Conservation (phyloP, 768 basidiomycete genomes). For the Trametes cingulata region DNA sequence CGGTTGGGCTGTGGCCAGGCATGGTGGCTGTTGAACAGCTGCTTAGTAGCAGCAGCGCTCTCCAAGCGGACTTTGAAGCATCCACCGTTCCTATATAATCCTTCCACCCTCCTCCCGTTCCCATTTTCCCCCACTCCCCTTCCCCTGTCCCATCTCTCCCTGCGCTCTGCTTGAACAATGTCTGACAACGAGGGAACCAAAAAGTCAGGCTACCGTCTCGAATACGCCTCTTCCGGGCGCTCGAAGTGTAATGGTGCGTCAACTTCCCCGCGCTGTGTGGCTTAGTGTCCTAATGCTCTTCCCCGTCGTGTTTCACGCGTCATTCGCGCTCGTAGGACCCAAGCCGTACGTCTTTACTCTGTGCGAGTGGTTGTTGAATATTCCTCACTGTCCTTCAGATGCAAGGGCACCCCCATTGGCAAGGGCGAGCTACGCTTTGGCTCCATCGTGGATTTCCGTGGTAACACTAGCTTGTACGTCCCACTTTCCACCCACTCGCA, state of each 20-base stretch:
- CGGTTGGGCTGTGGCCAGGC: slow-evolving; percentile 19
- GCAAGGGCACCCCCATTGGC: slow-evolving; percentile 58
- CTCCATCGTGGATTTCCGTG: slow-evolving; percentile 70
- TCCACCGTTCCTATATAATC: slow-evolving; percentile 30
- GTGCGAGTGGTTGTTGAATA: background rate
- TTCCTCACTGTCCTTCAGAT: slow-evolving; percentile 34
- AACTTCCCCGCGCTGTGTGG: slow-evolving; percentile 23
- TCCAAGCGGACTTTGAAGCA: slow-evolving; percentile 39
- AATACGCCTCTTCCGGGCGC: slow-evolving; percentile 67
- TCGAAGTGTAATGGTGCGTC: slow-evolving; percentile 78
- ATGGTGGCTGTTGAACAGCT: slow-evolving; percentile 15
- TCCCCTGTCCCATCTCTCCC: slow-evolving; percentile 15
- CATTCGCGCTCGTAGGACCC: slow-evolving; percentile 50
- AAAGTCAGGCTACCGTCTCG: slow-evolving; percentile 72
- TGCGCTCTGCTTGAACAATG: slow-evolving; percentile 28
- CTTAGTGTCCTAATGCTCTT: slow-evolving; percentile 21
- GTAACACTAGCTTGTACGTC: slow-evolving; percentile 65
- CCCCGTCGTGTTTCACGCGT: slow-evolving; percentile 33
- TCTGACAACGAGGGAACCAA: slow-evolving; percentile 42
- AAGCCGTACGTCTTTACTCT: slow-evolving; percentile 53
- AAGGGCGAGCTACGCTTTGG: slow-evolving; percentile 80
- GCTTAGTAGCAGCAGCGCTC: slow-evolving; percentile 24
- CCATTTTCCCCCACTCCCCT: slow-evolving; percentile 27
- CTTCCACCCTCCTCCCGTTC: slow-evolving; percentile 18
- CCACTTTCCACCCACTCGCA: no score